Evolutionary conservation across 2,329 filamentous ascomycete species (phyloP).

Genomic region (Alternaria gaisen): DNA sequence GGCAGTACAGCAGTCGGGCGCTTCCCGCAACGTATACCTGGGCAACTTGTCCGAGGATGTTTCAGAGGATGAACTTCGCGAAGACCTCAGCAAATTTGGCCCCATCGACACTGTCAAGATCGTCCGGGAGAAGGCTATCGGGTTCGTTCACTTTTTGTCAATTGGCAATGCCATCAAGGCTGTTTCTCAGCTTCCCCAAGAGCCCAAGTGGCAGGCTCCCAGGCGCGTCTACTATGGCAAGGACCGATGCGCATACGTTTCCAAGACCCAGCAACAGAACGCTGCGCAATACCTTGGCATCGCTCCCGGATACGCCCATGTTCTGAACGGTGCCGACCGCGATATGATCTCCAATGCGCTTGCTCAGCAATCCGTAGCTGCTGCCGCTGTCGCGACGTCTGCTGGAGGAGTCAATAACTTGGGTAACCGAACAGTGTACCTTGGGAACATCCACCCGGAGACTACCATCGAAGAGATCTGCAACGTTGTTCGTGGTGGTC

Average conservation of each 20-base stretch:
- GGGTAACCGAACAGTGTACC: slow-evolving; percentile 95
- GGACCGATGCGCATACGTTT: slow-evolving; percentile 97
- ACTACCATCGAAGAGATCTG: slow-evolving; percentile 99
- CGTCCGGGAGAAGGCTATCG: slow-evolving; percentile 96
- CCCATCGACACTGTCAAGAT: slow-evolving; percentile 98
- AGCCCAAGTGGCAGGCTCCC: slow-evolving; percentile 95
- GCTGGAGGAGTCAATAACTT: slow-evolving; percentile 97
- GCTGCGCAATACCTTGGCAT: slow-evolving; percentile 98
- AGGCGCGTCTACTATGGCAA: slow-evolving; percentile 98
- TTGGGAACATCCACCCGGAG: slow-evolving; percentile 98
- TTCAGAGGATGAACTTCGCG: slow-evolving; percentile 88
- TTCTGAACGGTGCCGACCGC: slow-evolving; percentile 93
- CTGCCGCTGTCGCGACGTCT: slow-evolving; percentile 93
- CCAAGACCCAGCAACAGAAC: slow-evolving; percentile 99
- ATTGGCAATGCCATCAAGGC: slow-evolving; percentile 99
- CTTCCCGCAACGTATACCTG: slow-evolving; percentile 95
- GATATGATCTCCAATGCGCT: slow-evolving; percentile 96
- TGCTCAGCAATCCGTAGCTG: slow-evolving; percentile 96
- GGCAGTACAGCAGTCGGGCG: slow-evolving; percentile 95
- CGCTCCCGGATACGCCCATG: slow-evolving; percentile 93
- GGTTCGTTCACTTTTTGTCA: slow-evolving; percentile 96
- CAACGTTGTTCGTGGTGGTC: slow-evolving; percentile 94
- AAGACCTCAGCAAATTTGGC: slow-evolving; percentile 95
- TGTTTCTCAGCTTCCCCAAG: slow-evolving; percentile 93
- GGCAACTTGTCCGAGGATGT: slow-evolving; percentile 93